A percentile compares a stretch with the other conserved stretches of the same genome.
These are phyloP conservation scores for Cucumis variabilis DNA, from an alignment of 331 rosid species.

Conservation along the genomic window DNA sequence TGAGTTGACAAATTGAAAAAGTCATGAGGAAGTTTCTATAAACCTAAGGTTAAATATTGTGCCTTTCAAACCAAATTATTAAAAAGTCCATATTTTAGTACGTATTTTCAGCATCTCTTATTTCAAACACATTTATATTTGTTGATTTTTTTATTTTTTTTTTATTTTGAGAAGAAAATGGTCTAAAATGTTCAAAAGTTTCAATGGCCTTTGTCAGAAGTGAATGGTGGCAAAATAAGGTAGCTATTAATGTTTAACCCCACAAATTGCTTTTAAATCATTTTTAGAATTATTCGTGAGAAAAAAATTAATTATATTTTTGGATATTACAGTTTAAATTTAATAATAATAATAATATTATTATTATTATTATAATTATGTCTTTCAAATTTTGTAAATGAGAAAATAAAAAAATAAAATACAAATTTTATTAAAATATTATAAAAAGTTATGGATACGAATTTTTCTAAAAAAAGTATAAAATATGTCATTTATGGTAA, in stretches of 20 bases:
- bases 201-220: not conserved
- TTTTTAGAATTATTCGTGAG: not conserved
- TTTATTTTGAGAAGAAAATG: not conserved
- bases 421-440: too few species aligned
- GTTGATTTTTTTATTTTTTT: not conserved
- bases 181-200: not conserved
- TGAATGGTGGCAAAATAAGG: not conserved
- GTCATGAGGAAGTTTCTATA: slow-evolving; percentile 7
- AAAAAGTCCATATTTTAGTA: slow-evolving; percentile 19
- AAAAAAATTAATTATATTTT: not conserved
- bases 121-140: slow-evolving; percentile 1
- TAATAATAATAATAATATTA: not conserved
- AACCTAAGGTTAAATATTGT: not conserved
- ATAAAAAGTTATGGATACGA: too few species aligned
- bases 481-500: too few species aligned
- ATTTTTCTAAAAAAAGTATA: too few species aligned
- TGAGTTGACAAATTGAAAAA: slow-evolving; percentile 28
- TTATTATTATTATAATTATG: not conserved
- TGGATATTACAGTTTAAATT: not conserved
- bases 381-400: not conserved
- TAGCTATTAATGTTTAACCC: not conserved
- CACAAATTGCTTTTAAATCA: not conserved
- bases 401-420: too few species aligned
- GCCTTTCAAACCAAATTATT: not conserved
- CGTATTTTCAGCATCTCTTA: not conserved